A percentile compares a stretch with the other conserved stretches of the same genome.
Evolutionary conservation across 257 asterid genomes (phyloP).

Genomic region (Pogostemon cablin): DNA sequence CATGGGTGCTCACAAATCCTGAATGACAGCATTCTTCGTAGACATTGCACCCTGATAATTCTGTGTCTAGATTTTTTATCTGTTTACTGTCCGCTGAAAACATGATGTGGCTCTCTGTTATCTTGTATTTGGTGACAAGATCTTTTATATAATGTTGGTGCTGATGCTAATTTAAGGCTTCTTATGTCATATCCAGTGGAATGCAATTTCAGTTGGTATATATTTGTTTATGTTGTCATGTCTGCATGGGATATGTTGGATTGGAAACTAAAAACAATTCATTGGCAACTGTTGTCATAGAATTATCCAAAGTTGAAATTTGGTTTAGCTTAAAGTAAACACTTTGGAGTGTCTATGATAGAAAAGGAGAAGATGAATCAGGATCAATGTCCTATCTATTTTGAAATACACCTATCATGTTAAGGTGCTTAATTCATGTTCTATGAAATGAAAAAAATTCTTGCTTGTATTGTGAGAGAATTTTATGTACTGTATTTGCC

Average conservation of each 20-base stretch:
- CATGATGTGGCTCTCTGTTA: constrained; percentile 1
- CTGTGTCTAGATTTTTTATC: neutral
- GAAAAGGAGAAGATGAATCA: constrained; percentile 5
- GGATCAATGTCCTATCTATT: neutral
- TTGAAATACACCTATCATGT: neutral
- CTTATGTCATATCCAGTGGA: neutral
- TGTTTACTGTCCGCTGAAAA: neutral
- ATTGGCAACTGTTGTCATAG: neutral
- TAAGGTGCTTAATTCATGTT: constrained; percentile 21
- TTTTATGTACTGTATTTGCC: neutral
- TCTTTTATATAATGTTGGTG: neutral
- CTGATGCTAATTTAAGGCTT: neutral
- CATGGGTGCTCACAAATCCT: neutral
- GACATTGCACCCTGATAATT: neutral
- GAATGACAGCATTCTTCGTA: neutral
- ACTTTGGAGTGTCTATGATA: neutral
- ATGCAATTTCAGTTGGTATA: neutral
- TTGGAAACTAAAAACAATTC: neutral
- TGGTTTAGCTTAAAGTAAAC: neutral
- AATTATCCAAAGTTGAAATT: constrained; percentile 15
- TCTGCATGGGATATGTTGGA: neutral
- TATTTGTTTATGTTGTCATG: constrained; percentile 1
- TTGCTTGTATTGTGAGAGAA: constrained; percentile 10
- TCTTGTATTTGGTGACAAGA: neutral
- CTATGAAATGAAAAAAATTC: neutral